Percentiles rank a stretch among this genome's conserved stretches.
Evolutionary conservation across 75 land plant genomes (phyloP).

Genomic region (Gnetum montanum): DNA sequence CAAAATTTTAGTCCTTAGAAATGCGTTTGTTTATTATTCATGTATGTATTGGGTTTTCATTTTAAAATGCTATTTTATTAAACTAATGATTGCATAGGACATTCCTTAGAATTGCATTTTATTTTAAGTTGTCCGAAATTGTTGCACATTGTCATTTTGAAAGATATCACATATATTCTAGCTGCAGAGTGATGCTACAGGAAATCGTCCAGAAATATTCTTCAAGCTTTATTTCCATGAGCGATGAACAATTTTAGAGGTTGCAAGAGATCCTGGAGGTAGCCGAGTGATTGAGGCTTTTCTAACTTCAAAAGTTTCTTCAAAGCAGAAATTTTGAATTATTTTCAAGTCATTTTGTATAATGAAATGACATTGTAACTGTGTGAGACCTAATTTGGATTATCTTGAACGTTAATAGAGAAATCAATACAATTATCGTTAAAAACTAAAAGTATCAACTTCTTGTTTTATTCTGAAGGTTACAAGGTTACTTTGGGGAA

Average conservation of each 20-base stretch:
- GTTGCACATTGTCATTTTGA: too few relatives aligned
- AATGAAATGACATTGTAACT: too few relatives aligned
- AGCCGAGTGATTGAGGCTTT: conserved; percentile 82
- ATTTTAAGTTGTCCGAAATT: too few relatives aligned
- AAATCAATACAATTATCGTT: neutral
- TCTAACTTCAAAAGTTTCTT: conserved; percentile 60
- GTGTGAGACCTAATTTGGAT: neutral
- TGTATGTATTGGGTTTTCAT: too few relatives aligned
- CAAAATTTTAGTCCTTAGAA: too few relatives aligned
- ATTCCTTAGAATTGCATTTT: too few relatives aligned
- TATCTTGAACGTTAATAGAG: too few relatives aligned
- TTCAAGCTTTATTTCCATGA: conserved; percentile 57
- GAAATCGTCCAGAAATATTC: conserved; percentile 50
- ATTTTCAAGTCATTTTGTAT: conserved; percentile 64
- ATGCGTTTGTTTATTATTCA: too few relatives aligned
- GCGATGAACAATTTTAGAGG: conserved; percentile 47
- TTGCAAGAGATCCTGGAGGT: conserved; percentile 73
- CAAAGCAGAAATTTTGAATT: conserved; percentile 55
- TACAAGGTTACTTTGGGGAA: conserved; percentile 70
- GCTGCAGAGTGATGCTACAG: too few relatives aligned
- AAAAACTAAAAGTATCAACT: neutral
- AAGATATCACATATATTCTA: too few relatives aligned
- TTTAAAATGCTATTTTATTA: too few relatives aligned
- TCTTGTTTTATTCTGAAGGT: conserved; percentile 23
- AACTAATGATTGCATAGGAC: too few relatives aligned